Evolutionary conservation across 305 asterid genomes (phyloP).

Genomic region (Solanum aculeatissimum): DNA sequence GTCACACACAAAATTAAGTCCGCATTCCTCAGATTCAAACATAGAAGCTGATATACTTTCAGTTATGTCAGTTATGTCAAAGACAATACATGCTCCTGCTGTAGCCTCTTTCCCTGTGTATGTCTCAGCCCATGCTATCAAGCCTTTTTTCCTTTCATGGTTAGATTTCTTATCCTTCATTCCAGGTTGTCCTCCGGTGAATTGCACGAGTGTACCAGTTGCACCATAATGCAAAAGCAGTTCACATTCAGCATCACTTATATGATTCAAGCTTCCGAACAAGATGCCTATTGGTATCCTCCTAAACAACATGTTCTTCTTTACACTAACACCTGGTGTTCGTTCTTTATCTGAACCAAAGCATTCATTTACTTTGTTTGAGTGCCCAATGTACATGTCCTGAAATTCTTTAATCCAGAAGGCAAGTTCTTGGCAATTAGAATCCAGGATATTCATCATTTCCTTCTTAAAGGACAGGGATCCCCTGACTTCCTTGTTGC

Average conservation of each 20-base stretch:
- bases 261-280: slow-evolving; percentile 25
- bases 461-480: slow-evolving; percentile 16
- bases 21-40: slow-evolving; percentile 51
- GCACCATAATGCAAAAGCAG: slow-evolving; percentile 67
- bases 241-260: slow-evolving; percentile 38
- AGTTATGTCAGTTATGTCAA: slow-evolving; percentile 42
- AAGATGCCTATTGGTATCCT: slow-evolving; percentile 59
- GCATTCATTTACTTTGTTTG: slow-evolving; percentile 3
- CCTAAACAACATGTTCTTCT: slow-evolving; percentile 32
- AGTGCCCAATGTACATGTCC: slow-evolving; percentile 16
- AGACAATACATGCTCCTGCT: slow-evolving; percentile 49
- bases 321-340: slow-evolving; percentile 11
- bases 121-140: slow-evolving; percentile 18
- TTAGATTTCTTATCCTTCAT: slow-evolving; percentile 24
- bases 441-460: slow-evolving; percentile 4
- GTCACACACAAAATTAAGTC: slow-evolving; percentile 25
- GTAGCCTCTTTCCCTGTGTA: slow-evolving; percentile 44
- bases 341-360: slow-evolving; percentile 11
- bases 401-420: slow-evolving; percentile 54
- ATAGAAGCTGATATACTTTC: slow-evolving; percentile 30
- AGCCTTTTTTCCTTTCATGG: slow-evolving; percentile 6
- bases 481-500: slow-evolving; percentile 17
- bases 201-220: slow-evolving; percentile 30
- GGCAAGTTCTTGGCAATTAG: slow-evolving; percentile 19
- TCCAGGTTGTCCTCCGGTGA: slow-evolving; percentile 17